Percentiles rank a stretch among this genome's conserved stretches.
Conservation (phyloP, 2,329 filamentous ascomycete species). For the Penicillium sp. region DNA sequence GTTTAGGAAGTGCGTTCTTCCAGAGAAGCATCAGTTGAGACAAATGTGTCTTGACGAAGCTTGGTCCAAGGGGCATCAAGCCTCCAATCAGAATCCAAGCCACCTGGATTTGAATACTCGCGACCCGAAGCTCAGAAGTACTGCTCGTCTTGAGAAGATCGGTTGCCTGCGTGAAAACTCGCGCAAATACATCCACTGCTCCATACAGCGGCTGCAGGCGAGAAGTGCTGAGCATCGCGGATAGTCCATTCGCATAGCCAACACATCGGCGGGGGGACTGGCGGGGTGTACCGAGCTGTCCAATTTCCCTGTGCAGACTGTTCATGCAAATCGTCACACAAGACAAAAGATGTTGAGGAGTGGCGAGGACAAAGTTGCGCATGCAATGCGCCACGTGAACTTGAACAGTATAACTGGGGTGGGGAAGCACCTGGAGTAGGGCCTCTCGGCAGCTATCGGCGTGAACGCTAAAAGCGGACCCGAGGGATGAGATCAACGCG, state of each 20-base stretch:
- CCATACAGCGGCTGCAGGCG: constrained; percentile 85
- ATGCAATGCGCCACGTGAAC: constrained; percentile 82
- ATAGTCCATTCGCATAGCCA: constrained; percentile 86
- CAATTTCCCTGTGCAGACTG: constrained; percentile 81
- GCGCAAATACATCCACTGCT: constrained; percentile 90
- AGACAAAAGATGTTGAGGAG: constrained; percentile 84
- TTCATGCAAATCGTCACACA: constrained; percentile 97
- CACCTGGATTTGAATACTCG: constrained; percentile 92
- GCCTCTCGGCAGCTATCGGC: constrained; percentile 83
- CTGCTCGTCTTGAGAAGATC: constrained; percentile 88
- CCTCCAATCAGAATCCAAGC: constrained; percentile 97
- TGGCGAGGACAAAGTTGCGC: constrained; percentile 81
- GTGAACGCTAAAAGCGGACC: constrained; percentile 73
- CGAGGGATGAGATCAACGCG: constrained; percentile 72
- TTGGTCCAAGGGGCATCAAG: constrained; percentile 91
- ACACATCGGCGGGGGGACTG: constrained; percentile 80
- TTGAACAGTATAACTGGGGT: constrained; percentile 95
- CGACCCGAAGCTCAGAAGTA: constrained; percentile 83
- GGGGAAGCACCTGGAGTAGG: constrained; percentile 82
- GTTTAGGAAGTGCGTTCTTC: constrained; percentile 96
- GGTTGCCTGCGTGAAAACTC: constrained; percentile 85
- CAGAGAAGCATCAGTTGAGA: constrained; percentile 89
- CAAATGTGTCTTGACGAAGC: constrained; percentile 97
- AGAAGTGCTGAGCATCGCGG: constrained; percentile 85
- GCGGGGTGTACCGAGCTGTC: constrained; percentile 67